These are phyloP conservation scores for Ettlia oleoabundans DNA, from an alignment of 139 green algal species.

Conservation along the genomic window DNA sequence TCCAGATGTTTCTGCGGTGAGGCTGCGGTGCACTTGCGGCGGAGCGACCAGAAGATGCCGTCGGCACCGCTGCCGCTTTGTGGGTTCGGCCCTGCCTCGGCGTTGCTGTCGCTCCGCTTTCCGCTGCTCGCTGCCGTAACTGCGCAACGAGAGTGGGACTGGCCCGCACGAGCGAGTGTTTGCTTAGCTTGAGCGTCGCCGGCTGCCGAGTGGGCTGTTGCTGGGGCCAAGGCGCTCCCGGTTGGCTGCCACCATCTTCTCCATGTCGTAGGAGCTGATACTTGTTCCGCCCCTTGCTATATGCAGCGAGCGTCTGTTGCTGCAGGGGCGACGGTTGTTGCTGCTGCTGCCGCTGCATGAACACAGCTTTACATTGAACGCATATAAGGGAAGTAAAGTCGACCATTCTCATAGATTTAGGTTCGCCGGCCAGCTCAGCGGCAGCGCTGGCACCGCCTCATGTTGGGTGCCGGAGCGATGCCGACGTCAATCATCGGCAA, in stretches of 20 bases:
- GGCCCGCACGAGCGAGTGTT: neutral
- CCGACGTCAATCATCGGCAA: no score
- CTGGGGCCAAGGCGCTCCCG: neutral
- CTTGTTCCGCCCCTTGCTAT: neutral
- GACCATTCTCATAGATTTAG: neutral
- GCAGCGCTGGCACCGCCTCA: no score
- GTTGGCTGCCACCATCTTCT: neutral
- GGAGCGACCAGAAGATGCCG: neutral
- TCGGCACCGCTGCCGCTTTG: neutral
- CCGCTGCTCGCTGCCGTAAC: neutral
- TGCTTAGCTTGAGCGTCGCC: neutral
- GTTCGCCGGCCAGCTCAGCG: no score
- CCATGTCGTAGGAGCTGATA: neutral
- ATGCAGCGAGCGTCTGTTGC: no score
- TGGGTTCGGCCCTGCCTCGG: neutral
- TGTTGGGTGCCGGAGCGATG: no score
- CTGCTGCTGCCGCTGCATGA: neutral
- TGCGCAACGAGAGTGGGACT: slow-evolving; percentile 4
- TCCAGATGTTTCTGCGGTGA: slow-evolving; percentile 4
- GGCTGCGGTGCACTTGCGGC: neutral
- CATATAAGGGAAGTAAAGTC: neutral
- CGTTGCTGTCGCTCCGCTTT: neutral
- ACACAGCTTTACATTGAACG: neutral
- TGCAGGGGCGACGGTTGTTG: no score
- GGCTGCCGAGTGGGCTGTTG: neutral